Conservation (phyloP, 352 stramenopile species). For the Phytophthora constricta region DNA sequence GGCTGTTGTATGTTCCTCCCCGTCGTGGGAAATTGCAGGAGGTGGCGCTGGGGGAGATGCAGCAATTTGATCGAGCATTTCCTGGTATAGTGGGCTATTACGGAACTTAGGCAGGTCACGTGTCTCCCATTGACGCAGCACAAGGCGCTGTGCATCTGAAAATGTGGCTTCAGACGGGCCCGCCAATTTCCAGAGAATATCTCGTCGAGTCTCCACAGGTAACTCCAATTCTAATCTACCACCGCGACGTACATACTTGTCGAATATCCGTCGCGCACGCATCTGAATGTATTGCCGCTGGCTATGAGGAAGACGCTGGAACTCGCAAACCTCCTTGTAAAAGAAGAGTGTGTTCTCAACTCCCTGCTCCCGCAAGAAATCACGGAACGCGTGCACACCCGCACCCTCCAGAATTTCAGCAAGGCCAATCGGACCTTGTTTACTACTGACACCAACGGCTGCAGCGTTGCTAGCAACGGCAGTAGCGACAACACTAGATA, state of each 20-base stretch:
- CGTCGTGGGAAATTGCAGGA: conserved; percentile 17
- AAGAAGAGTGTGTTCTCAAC: conserved; percentile 68
- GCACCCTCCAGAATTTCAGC: conserved; percentile 57
- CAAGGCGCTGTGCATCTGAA: conserved; percentile 58
- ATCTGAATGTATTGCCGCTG: conserved; percentile 80
- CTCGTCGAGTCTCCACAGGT: conserved; percentile 59
- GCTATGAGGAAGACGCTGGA: conserved; percentile 68
- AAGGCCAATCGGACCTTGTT: conserved; percentile 22
- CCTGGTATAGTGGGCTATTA: conserved; percentile 38
- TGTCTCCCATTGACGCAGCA: conserved; percentile 63
- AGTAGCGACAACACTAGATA: neutral
- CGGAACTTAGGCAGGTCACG: conserved; percentile 55
- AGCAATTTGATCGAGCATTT: conserved; percentile 48
- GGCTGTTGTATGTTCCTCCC: conserved; percentile 17
- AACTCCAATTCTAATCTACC: conserved; percentile 70
- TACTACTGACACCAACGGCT: conserved; percentile 2
- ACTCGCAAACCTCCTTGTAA: conserved; percentile 79
- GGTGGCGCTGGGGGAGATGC: conserved; percentile 11
- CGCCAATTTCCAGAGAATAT: conserved; percentile 73
- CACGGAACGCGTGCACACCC: conserved; percentile 61
- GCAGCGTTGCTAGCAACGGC: conserved; percentile 2
- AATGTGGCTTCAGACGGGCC: conserved; percentile 68
- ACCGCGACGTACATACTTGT: conserved; percentile 70
- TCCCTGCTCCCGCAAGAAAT: conserved; percentile 60
- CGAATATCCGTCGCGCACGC: conserved; percentile 73